These are phyloP conservation scores for Xanthoparmelia taractica DNA, from an alignment of 495 filamentous ascomycete genomes.

Conservation along the genomic window DNA sequence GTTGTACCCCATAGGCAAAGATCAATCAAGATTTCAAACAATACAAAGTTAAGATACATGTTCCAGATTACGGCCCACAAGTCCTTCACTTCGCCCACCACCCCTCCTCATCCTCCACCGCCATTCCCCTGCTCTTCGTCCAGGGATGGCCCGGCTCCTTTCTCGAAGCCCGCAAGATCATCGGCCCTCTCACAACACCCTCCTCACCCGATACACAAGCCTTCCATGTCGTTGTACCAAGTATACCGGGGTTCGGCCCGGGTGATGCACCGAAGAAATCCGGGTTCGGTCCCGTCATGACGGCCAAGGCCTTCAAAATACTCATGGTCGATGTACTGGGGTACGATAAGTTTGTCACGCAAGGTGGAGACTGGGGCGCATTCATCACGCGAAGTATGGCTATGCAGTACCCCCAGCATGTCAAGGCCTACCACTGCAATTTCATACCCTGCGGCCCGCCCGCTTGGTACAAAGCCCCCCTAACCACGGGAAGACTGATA, in stretches of 20 bases:
- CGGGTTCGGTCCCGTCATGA: constrained; percentile 26
- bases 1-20: constrained; percentile 3
- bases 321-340: constrained; percentile 32
- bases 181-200: constrained; percentile 20
- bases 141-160: constrained; percentile 39
- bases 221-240: constrained; percentile 31
- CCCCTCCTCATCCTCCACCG: constrained; percentile 22
- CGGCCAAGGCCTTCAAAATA: constrained; percentile 24
- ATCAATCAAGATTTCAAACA: constrained; percentile 23
- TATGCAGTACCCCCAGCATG: constrained; percentile 34
- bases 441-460: constrained; percentile 26
- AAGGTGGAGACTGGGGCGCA: constrained; percentile 34
- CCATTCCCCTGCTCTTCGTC: constrained; percentile 33
- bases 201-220: constrained; percentile 10
- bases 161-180: constrained; percentile 30
- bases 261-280: constrained; percentile 24
- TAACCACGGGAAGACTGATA: constrained; percentile 17
- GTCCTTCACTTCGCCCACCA: constrained; percentile 20
- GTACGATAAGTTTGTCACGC: constrained; percentile 33
- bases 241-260: constrained; percentile 29
- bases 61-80: constrained; percentile 22
- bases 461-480: constrained; percentile 17
- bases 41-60: constrained; percentile 20
- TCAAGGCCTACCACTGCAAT: constrained; percentile 31
- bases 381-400: constrained; percentile 32